These are phyloP conservation scores for Asterochloris erici DNA, from an alignment of 139 green algal genomes.

Conservation along the genomic window DNA sequence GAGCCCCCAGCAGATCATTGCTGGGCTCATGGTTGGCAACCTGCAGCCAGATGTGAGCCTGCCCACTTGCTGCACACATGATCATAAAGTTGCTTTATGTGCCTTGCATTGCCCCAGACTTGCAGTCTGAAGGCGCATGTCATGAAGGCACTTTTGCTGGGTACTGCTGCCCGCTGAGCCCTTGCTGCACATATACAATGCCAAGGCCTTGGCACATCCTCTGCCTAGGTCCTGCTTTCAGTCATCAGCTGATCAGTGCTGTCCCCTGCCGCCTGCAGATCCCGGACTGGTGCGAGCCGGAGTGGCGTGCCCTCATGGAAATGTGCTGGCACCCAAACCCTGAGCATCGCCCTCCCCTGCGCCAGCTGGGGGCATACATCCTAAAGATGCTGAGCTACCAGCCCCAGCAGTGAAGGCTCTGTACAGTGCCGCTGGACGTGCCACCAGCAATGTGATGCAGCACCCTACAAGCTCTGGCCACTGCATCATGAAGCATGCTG, in stretches of 20 bases:
- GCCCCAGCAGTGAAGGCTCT: too few species aligned
- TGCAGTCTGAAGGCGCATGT: not conserved
- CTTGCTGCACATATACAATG: not conserved
- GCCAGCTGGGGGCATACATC: slow-evolving; percentile 42
- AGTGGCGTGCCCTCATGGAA: slow-evolving; percentile 73
- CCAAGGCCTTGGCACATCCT: not conserved
- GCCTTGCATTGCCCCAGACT: not conserved
- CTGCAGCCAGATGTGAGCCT: slow-evolving; percentile 44
- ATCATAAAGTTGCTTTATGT: not conserved
- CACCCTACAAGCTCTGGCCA: too few species aligned
- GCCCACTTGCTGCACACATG: too few species aligned
- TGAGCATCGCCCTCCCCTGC: slow-evolving; percentile 51
- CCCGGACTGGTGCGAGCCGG: slow-evolving; percentile 68
- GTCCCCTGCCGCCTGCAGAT: slow-evolving; percentile 33
- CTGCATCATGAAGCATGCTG: too few species aligned
- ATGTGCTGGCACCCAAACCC: slow-evolving; percentile 72
- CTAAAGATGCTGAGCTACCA: too few species aligned
- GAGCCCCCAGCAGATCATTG: slow-evolving; percentile 66
- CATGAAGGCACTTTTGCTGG: not conserved
- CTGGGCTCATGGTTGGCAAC: slow-evolving; percentile 53
- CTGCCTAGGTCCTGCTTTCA: not conserved
- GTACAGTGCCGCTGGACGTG: too few species aligned
- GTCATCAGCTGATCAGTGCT: not conserved
- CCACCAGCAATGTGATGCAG: too few species aligned
- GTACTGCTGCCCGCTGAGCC: too few species aligned